Evolutionary conservation across 1,284 basidiomycete species (phyloP).

Genomic region (Ustilago bromivora): DNA sequence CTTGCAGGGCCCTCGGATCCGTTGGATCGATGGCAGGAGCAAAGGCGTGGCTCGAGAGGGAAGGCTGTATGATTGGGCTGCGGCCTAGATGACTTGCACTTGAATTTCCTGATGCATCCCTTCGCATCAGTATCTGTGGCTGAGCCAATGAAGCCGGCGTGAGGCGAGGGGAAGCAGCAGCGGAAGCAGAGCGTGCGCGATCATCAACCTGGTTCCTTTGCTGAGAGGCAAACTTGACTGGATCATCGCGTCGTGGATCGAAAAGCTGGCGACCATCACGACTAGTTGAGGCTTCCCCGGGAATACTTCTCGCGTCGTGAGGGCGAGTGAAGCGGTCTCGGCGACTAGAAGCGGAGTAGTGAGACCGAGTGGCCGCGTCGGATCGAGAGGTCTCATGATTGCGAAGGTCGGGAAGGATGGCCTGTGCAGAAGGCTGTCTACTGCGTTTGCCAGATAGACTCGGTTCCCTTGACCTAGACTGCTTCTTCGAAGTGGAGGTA

Average conservation of each 20-base stretch:
- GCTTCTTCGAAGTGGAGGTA: constrained; percentile 25
- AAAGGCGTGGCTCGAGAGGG: constrained; percentile 28
- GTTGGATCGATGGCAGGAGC: constrained; percentile 22
- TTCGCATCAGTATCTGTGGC: constrained; percentile 38
- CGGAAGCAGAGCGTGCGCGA: constrained; percentile 15
- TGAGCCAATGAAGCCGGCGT: constrained; percentile 14
- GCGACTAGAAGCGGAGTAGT: constrained; percentile 27
- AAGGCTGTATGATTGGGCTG: constrained; percentile 35
- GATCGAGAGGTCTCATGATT: constrained; percentile 24
- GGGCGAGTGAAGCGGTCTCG: constrained; percentile 38
- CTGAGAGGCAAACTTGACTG: constrained; percentile 72
- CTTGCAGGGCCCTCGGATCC: constrained; percentile 34
- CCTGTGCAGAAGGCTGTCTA: constrained; percentile 31
- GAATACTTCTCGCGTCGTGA: constrained; percentile 35
- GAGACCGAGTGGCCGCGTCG: constrained; percentile 28
- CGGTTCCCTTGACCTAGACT: constrained; percentile 22
- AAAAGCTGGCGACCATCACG: constrained; percentile 73
- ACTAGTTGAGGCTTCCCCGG: constrained; percentile 28
- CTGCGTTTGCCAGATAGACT: constrained; percentile 26
- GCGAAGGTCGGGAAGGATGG: constrained; percentile 34
- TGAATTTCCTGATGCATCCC: constrained; percentile 28
- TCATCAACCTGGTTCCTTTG: constrained; percentile 38
- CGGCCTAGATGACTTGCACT: constrained; percentile 22
- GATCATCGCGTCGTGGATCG: constrained; percentile 85
- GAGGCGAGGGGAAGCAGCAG: constrained; percentile 24